Evolutionary conservation across 805 yeast genomes (phyloP), one percentile per base, ranked within the genome.

Genomic region (Nakazawaea ernobii): DNA sequence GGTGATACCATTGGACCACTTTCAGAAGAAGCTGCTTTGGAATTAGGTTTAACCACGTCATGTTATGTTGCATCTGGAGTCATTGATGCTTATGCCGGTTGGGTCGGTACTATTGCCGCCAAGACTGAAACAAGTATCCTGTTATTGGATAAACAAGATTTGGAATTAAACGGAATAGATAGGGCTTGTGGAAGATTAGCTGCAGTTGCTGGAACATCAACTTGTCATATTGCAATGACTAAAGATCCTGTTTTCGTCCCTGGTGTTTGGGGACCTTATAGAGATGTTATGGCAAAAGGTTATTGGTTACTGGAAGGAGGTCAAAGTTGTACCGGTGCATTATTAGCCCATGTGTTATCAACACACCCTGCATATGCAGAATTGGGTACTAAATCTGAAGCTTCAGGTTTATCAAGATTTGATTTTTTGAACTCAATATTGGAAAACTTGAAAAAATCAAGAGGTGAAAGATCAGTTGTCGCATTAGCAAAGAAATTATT

Each of bases 181-280:
- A 74, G 76, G 35, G 80, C 94, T 4, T 74, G 84, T 54, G 95
- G 95, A 49, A 79, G 97, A 57, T 73, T 94, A 55, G 98, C 99
- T 13, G 97, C 97, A 2, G 97, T 94, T 17, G 98, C 99, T 0
- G 99, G 99, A 51, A 94, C 99, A 6, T 90, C 97, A 1, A 94
- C 99, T 1, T 94, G 99, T 62, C 98, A 94, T 65, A 82, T 94
- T 56, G 90, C 88, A 49, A 75, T 92, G 75, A 84, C 95, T 28
- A 75, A 79, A 51, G 84, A 87, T 29, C 86, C 96, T 0, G 80
- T 89, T 39, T 91, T 92, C 62, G 98, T 92, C 8, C 80, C 88
- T 39, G 99, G 99, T 51, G 97, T 94, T 32, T 94, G 99, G 99
- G 99, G 99, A 11, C 99, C 99, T 2, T 94, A 94, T 67, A 77